Percentiles rank a stretch among this genome's conserved stretches.
Evolutionary conservation across 805 yeast genomes (phyloP).

Genomic region (Kodamaea jinghongensis): DNA sequence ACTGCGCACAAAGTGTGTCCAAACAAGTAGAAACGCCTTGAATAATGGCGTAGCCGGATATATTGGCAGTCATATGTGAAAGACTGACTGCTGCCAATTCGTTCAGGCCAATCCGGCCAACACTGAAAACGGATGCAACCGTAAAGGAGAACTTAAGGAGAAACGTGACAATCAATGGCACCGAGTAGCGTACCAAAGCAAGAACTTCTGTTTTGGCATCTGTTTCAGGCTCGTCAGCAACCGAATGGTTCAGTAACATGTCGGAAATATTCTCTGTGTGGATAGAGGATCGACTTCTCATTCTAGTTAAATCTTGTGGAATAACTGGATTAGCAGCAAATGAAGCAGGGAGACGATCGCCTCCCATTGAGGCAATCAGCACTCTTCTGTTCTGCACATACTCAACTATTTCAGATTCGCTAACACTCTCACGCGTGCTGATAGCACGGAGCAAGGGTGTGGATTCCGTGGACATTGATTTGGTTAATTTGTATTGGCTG

Average conservation of each 20-base stretch:
- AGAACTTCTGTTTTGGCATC: constrained; percentile 35
- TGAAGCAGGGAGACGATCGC: constrained; percentile 11
- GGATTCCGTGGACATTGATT: background rate
- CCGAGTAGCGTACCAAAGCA: constrained; percentile 40
- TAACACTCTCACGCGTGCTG: constrained; percentile 14
- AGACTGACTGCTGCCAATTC: constrained; percentile 76
- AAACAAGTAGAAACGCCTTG: constrained; percentile 78
- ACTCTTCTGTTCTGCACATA: constrained; percentile 40
- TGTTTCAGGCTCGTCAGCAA: constrained; percentile 45
- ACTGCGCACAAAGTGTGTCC: constrained; percentile 77
- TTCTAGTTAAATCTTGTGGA: constrained; percentile 15
- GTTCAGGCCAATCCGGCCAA: constrained; percentile 67
- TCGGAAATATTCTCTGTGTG: constrained; percentile 15
- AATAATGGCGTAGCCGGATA: constrained; percentile 69
- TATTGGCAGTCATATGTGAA: constrained; percentile 76
- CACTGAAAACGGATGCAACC: constrained; percentile 74
- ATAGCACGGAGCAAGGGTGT: constrained; percentile 4
- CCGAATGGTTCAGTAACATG: constrained; percentile 24
- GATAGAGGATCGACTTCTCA: constrained; percentile 14
- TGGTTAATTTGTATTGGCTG: too few relatives aligned
- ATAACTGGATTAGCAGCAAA: constrained; percentile 11
- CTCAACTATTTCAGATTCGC: constrained; percentile 36
- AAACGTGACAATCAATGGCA: constrained; percentile 66
- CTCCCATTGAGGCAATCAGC: constrained; percentile 35
- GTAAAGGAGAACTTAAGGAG: constrained; percentile 69